Base-by-base conservation (phyloP, 2,329 filamentous ascomycete species). In the Diaporthe sp. region DNA sequence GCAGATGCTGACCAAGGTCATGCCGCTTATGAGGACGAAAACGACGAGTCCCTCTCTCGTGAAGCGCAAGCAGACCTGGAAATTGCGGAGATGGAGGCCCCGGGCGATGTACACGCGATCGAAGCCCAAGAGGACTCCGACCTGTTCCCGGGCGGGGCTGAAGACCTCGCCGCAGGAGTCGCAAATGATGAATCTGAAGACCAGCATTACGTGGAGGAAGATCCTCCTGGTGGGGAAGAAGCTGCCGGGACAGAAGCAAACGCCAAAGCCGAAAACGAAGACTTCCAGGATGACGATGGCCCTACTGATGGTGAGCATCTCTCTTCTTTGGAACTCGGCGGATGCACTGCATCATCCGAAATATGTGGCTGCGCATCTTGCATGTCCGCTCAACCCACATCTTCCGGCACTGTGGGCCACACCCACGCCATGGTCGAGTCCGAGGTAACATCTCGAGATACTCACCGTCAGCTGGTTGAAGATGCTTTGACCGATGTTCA, bases 261-360 rank as follows among this genome's bases (percentile, higher is more conserved):
- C 22, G 50, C 71, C 19, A 72, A 55, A 32, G 27, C 59, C 53
- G 59, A 19, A 39, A 56, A 55, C n/a, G 47, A 65, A 4, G 17
- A 69, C 2, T 39, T 70, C n/a, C 51, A 63, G 61, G 68, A 70
- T 27, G 61, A 42, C 37, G 58, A 74, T 19, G 72, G 59, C 55
- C 35, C 35, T 51, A 71, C 32, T 65, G 68, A 75, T 56, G 74
- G 74, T 75, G 72, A 75, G 74, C 55, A 63, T 22, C 37, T 39
- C 30, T 71, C 50, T 69, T 51, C 32, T 58, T 72, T 69, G n/a
- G 30, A 47, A 44, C 15, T 42, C 27, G 50, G 25, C 47, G 47
- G 17, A 35, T 74, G 74, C 32, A 32, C 47, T 25, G 55, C 61
- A 10, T 58, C 68, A 3, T 53, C 63, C 32, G 47, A 61, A 17